Conservation (phyloP, 768 basidiomycete genomes). For the Baorangia bicolor region DNA sequence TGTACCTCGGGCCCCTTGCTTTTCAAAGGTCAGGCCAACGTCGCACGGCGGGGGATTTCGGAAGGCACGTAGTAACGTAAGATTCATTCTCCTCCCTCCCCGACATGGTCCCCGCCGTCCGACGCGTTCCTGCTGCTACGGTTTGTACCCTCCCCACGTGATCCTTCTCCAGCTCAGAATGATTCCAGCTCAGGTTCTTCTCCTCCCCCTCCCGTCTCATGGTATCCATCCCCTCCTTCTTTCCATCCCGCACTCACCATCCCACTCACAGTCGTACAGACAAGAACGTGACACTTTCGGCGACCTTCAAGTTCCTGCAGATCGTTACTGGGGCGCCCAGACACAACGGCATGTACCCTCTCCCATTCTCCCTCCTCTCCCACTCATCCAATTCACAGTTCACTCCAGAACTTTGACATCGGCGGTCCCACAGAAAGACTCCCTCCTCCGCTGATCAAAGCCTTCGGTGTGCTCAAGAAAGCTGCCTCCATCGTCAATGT, state of each 20-base stretch:
- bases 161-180: slow-evolving; percentile 6
- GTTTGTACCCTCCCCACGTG: slow-evolving; percentile 23
- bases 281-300: slow-evolving; percentile 95
- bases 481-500: slow-evolving; percentile 92
- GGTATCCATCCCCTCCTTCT: slow-evolving; percentile 27
- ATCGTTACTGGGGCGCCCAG: slow-evolving; percentile 97
- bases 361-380: background rate
- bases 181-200: slow-evolving; percentile 13
- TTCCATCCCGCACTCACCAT: background rate
- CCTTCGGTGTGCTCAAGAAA: slow-evolving; percentile 97
- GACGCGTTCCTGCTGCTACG: background rate
- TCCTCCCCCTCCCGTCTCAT: slow-evolving; percentile 36
- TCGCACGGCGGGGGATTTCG: slow-evolving; percentile 11
- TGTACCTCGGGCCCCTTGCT: too few relatives aligned
- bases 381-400: slow-evolving; percentile 45
- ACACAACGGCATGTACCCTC: slow-evolving; percentile 72
- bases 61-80: background rate
- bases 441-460: slow-evolving; percentile 94
- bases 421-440: slow-evolving; percentile 93
- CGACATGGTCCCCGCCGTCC: slow-evolving; percentile 18
- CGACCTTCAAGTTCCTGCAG: slow-evolving; percentile 82
- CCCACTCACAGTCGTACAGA: slow-evolving; percentile 56
- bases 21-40: too few relatives aligned
- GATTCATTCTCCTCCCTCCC: background rate
- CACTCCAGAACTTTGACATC: slow-evolving; percentile 97